Conservation (phyloP, 192 early-diverging fungal genomes). For the Phycomyces nitens region DNA sequence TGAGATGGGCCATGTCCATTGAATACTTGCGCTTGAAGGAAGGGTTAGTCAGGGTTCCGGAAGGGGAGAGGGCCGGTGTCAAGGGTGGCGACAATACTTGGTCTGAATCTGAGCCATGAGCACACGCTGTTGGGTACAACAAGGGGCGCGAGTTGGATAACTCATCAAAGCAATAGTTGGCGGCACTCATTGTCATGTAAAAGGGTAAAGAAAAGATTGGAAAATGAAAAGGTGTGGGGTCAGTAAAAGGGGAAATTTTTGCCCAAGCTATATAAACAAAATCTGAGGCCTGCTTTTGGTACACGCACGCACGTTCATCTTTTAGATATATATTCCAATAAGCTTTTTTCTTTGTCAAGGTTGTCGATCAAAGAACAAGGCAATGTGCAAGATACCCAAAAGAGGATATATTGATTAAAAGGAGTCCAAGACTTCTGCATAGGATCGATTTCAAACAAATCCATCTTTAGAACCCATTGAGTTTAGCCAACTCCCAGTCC, state of each 20-base stretch:
- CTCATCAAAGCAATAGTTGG: slow-evolving; percentile 17
- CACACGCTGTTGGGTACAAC: slow-evolving; percentile 10
- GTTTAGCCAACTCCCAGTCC: neutral
- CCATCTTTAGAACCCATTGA: slow-evolving; percentile 8
- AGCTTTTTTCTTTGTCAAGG: slow-evolving; percentile 11
- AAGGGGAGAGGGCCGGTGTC: slow-evolving; percentile 25
- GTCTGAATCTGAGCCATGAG: slow-evolving; percentile 16
- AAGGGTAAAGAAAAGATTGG: slow-evolving; percentile 1
- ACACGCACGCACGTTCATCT: slow-evolving; percentile 5
- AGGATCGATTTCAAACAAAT: slow-evolving; percentile 24
- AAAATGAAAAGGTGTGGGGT: slow-evolving; percentile 3
- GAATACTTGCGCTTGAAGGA: slow-evolving; percentile 17
- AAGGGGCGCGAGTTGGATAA: slow-evolving; percentile 11
- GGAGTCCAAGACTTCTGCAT: slow-evolving; percentile 19
- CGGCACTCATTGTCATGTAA: slow-evolving; percentile 6
- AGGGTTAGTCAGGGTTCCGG: slow-evolving; percentile 8
- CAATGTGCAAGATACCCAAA: slow-evolving; percentile 10
- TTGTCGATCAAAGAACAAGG: slow-evolving; percentile 20
- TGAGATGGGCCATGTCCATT: slow-evolving; percentile 19
- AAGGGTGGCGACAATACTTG: slow-evolving; percentile 26
- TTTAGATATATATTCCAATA: slow-evolving; percentile 12
- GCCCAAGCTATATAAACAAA: neutral
- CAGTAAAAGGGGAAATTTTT: neutral
- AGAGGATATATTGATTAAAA: slow-evolving; percentile 25
- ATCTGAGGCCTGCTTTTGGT: neutral